phyloP scores from a whole-genome alignment of 192 early-diverging fungal species.

The Mycoemilia scoparia region DNA sequence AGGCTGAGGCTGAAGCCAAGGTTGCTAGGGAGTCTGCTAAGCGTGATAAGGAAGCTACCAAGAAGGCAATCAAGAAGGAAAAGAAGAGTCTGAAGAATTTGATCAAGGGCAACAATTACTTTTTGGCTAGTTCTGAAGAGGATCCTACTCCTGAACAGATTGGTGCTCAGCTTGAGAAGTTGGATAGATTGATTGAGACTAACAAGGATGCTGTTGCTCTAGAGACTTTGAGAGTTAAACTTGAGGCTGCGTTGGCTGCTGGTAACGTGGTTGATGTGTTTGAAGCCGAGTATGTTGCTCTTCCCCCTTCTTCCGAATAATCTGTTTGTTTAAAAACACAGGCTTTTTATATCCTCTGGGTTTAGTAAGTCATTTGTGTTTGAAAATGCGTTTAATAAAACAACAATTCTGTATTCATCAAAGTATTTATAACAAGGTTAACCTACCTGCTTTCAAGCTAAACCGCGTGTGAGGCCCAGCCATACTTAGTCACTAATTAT shows the following conservation, averaged over 20 bases:
- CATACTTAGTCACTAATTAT: no score
- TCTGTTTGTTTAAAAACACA: no score
- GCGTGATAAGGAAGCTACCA: conserved; percentile 75
- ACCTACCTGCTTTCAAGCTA: no score
- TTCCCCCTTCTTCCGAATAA: no score
- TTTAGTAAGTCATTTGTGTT: no score
- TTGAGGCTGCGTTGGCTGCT: conserved; percentile 44
- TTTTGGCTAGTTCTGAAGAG: conserved; percentile 35
- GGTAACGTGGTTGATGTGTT: conserved; percentile 42
- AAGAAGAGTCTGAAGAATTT: conserved; percentile 71
- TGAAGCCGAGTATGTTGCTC: conserved; percentile 31
- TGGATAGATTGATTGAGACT: conserved; percentile 58
- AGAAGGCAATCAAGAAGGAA: conserved; percentile 79
- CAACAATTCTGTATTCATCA: no score
- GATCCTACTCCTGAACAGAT: conserved; percentile 37
- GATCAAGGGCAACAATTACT: conserved; percentile 63
- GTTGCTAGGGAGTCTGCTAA: conserved; percentile 38
- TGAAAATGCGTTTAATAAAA: no score
- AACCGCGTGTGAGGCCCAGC: no score
- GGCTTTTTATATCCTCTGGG: no score
- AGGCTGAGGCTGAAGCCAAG: conserved; percentile 38
- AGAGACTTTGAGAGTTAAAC: conserved; percentile 32
- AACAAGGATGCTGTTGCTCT: conserved; percentile 37
- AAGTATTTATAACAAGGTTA: no score
- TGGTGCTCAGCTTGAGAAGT: conserved; percentile 49